Conservation (phyloP, 306 rosid genomes). For the Cucurbita pepo region DNA sequence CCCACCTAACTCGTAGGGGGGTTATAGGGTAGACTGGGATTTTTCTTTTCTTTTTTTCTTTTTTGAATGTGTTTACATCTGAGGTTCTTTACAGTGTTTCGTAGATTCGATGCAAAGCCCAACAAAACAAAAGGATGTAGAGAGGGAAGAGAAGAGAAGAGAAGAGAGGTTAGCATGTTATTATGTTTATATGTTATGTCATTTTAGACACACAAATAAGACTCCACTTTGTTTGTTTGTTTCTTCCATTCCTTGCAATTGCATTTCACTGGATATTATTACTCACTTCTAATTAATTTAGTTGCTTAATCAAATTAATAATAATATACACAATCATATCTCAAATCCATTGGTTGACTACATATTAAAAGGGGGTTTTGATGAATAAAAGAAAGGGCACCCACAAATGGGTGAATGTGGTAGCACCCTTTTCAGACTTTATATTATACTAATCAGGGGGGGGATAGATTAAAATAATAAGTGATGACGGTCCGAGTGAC, state of each 20-base stretch:
- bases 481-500: constrained; percentile 10
- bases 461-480: background rate
- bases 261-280: too few relatives aligned
- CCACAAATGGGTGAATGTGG: background rate
- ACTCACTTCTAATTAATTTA: too few relatives aligned
- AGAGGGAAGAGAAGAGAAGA: too few relatives aligned
- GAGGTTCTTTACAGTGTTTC: constrained; percentile 22
- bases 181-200: too few relatives aligned
- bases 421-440: background rate
- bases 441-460: background rate
- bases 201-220: too few relatives aligned
- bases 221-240: too few relatives aligned
- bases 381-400: too few relatives aligned
- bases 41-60: background rate
- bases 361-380: background rate
- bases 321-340: background rate
- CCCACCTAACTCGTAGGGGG: background rate
- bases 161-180: too few relatives aligned
- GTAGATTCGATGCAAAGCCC: constrained; percentile 23
- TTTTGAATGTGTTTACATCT: constrained; percentile 6
- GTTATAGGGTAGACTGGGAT: background rate
- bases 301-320: too few relatives aligned
- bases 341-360: constrained; percentile 4
- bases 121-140: background rate
- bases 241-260: too few relatives aligned